Evolutionary conservation across 805 yeast genomes (phyloP), one percentile per base, ranked within the genome.

Genomic region (Candida insectorum): DNA sequence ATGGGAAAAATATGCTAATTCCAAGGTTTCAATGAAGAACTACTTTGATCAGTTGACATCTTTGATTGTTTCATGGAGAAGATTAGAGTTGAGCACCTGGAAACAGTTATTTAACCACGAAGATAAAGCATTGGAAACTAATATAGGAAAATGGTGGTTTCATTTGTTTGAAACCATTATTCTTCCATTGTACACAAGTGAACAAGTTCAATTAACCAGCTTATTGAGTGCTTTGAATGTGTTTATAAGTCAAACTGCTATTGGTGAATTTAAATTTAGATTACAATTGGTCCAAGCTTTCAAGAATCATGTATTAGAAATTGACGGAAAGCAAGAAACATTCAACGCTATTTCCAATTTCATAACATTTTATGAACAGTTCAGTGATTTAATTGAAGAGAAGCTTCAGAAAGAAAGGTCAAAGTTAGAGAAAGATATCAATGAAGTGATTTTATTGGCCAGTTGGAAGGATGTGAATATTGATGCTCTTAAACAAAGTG

Each of bases 401-500:
- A 55, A 61, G 8, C 51, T 88, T 7, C 48, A 45, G 0, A 50
- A 51, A 1, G 69, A 71, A 1, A 79, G 71, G 54, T 76, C 72
- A 47, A 56, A 60, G 3, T 61, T 91, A 22, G 86, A 81, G 38
- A 91, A 89, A 51, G 87, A 87, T 31, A 75, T 93, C 8, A 71
- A 78, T 22, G 98, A 93, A 37, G 81, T 88, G 3, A 87, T 93
- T 26, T 61, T 86, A 28, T 67, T 93, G 11, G 97, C 98, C 1
- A 85, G 96, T 49, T 94, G 97, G 97, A 88, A 89, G 47, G 99
- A 93, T 61, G 89, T 88, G 9, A 94, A 93, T 50, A 77, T 88
- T 27, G 94, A 85, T 51, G 96, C 98, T 0, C 69, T 93, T 49
- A 88, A 86, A 47, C 97, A 89, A 58, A 86, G 96, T 58, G 93